Evolutionary conservation across 441 rosid species (phyloP).

Genomic region (Syzygium syzygioides): DNA sequence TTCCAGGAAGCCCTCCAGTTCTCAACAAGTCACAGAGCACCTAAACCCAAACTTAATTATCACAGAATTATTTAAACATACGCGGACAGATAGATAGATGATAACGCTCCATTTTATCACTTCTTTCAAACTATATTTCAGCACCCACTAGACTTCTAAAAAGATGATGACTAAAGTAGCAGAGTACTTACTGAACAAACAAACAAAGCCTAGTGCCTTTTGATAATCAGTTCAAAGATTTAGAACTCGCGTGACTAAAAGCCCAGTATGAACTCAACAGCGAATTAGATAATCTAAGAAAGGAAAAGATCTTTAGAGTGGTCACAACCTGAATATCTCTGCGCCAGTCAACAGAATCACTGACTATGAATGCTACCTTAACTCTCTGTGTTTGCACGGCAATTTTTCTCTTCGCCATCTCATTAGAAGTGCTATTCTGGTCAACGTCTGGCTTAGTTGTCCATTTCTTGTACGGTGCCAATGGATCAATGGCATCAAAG

Average conservation of each 20-base stretch:
- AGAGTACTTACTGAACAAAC: not conserved
- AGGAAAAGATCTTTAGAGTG: not conserved
- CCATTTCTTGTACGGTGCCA: conserved; percentile 65
- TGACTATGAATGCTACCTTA: conserved; percentile 75
- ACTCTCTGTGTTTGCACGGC: conserved; percentile 43
- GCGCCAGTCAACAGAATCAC: conserved; percentile 36
- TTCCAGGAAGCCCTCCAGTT: conserved; percentile 87
- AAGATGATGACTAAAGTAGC: not conserved
- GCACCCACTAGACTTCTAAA: not conserved
- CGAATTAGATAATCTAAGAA: not conserved
- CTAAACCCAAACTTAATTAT: conserved; percentile 19
- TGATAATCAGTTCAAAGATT: not conserved
- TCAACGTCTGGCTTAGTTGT: conserved; percentile 21
- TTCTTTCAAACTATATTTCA: not conserved
- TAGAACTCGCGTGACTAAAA: not conserved
- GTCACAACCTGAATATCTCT: conserved; percentile 28
- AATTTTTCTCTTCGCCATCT: conserved; percentile 12
- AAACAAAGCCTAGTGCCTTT: not conserved
- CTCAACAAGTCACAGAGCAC: conserved; percentile 84
- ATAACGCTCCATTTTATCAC: not conserved
- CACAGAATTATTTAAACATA: not conserved
- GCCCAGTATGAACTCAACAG: not conserved
- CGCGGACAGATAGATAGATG: not conserved
- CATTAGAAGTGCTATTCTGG: conserved; percentile 5
- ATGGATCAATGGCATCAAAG: conserved; percentile 76